phyloP scores from a whole-genome alignment of 768 basidiomycete species.

The Leccinum obscurum region DNA sequence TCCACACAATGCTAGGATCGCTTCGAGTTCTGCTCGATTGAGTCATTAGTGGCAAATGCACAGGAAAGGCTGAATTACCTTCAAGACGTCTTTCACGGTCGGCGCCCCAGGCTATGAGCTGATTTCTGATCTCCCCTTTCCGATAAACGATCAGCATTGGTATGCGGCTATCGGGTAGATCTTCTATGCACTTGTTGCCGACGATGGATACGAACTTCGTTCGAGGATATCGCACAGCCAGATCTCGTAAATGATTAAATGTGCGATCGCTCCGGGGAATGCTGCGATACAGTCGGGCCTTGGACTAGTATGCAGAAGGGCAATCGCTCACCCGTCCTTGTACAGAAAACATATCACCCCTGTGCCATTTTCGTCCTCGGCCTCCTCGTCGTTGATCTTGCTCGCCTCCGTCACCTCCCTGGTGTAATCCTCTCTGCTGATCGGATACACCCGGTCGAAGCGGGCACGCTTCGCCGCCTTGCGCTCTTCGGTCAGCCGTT shows the following conservation, averaged over 20 bases:
- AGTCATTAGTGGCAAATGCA: conserved; percentile 1
- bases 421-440: conserved; percentile 91
- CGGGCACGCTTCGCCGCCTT: conserved; percentile 57
- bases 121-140: conserved; percentile 86
- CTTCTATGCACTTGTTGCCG: conserved; percentile 93
- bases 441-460: conserved; percentile 86
- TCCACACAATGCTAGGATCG: conserved; percentile 60
- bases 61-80: conserved; percentile 49
- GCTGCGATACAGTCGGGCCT: conserved; percentile 40
- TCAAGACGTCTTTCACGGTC: conserved; percentile 73
- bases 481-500: conserved; percentile 64
- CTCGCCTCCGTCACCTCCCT: conserved; percentile 95
- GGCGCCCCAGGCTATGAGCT: conserved; percentile 82
- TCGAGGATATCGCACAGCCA: conserved; percentile 83
- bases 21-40: conserved; percentile 60
- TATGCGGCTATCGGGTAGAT: conserved; percentile 86
- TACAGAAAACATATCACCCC: conserved; percentile 94
- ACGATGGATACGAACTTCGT: conserved; percentile 97
- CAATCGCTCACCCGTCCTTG: conserved; percentile 80
- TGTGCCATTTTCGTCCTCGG: conserved; percentile 71
- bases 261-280: conserved; percentile 80
- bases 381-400: conserved; percentile 61
- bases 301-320: not conserved
- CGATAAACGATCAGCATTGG: conserved; percentile 94
- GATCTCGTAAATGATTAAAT: conserved; percentile 60